phyloP scores from a whole-genome alignment of 2,329 filamentous ascomycete genomes.

The Camptophora hylomeconis region DNA sequence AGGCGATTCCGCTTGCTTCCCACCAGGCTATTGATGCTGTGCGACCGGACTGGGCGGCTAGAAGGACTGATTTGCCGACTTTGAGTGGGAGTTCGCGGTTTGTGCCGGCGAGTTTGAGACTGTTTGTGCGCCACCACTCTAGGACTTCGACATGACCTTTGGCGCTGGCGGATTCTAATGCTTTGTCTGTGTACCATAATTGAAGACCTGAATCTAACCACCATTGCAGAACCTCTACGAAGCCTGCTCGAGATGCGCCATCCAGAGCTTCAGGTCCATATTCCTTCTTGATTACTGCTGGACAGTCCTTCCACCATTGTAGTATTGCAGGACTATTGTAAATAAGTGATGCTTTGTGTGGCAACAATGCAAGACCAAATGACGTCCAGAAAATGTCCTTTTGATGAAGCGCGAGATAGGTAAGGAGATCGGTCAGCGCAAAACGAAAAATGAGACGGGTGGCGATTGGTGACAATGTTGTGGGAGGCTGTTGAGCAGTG shows the following conservation, averaged over 20 bases:
- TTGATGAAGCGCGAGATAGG: slow-evolving; percentile 53
- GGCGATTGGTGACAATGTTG: slow-evolving; percentile 60
- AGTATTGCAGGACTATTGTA: slow-evolving; percentile 76
- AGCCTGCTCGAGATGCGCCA: slow-evolving; percentile 73
- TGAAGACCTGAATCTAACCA: slow-evolving; percentile 73
- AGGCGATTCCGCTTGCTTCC: slow-evolving; percentile 67
- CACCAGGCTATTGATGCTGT: slow-evolving; percentile 74
- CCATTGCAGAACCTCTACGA: slow-evolving; percentile 76
- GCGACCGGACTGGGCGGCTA: slow-evolving; percentile 71
- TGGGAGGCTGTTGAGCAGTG: slow-evolving; percentile 44
- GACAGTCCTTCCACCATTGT: slow-evolving; percentile 80
- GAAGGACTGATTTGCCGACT: slow-evolving; percentile 71
- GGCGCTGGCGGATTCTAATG: slow-evolving; percentile 75
- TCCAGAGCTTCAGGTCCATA: slow-evolving; percentile 79
- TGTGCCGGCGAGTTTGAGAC: slow-evolving; percentile 20
- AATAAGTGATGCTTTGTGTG: slow-evolving; percentile 75
- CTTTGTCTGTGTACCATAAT: slow-evolving; percentile 73
- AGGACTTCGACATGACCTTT: slow-evolving; percentile 76
- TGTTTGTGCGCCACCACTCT: slow-evolving; percentile 73
- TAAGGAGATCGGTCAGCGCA: slow-evolving; percentile 64
- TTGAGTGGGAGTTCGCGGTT: slow-evolving; percentile 46
- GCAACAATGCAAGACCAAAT: slow-evolving; percentile 67
- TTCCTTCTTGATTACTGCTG: slow-evolving; percentile 71
- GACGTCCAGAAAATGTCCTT: slow-evolving; percentile 74
- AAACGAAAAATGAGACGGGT: slow-evolving; percentile 89